A percentile compares a stretch with the other conserved stretches of the same genome.
Evolutionary conservation across 108 stramenopile genomes (phyloP).

Genomic region (Mayamaea pseudoterrestris): DNA sequence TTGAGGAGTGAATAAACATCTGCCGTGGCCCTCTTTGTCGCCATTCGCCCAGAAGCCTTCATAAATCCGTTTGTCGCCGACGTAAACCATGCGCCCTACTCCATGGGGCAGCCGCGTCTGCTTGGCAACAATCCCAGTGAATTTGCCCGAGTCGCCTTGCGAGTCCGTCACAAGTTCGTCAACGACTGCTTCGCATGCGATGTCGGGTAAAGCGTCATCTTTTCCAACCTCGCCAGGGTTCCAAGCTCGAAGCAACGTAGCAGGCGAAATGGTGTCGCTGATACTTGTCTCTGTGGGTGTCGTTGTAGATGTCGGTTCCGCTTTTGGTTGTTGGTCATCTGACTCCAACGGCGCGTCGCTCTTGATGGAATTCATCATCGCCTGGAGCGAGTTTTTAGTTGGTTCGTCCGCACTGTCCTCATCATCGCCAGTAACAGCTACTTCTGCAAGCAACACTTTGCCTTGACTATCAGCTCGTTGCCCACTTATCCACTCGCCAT

Average conservation of each 20-base stretch:
- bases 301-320: neutral
- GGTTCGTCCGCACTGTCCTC: neutral
- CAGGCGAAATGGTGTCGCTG: neutral
- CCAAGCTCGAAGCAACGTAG: neutral
- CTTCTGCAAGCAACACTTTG: neutral
- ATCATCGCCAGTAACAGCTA: neutral
- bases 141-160: conserved; percentile 15
- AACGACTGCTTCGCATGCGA: conserved; percentile 18
- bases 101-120: conserved; percentile 17
- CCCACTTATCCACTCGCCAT: conserved; percentile 18
- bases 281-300: neutral
- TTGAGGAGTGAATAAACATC: conserved; percentile 11
- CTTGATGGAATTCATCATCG: neutral
- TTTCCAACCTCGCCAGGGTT: neutral
- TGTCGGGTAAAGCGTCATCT: neutral
- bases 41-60: conserved; percentile 34
- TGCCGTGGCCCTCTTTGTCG: conserved; percentile 16
- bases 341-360: neutral
- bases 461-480: conserved; percentile 1
- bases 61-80: conserved; percentile 22
- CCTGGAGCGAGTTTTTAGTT: neutral
- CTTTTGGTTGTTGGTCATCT: neutral
- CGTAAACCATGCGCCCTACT: conserved; percentile 24
- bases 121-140: conserved; percentile 15
- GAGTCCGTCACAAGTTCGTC: conserved; percentile 8